A percentile compares a stretch with the other conserved stretches of the same genome.
Conservation (phyloP, 768 basidiomycete genomes). For the Lactifluus pinguis region DNA sequence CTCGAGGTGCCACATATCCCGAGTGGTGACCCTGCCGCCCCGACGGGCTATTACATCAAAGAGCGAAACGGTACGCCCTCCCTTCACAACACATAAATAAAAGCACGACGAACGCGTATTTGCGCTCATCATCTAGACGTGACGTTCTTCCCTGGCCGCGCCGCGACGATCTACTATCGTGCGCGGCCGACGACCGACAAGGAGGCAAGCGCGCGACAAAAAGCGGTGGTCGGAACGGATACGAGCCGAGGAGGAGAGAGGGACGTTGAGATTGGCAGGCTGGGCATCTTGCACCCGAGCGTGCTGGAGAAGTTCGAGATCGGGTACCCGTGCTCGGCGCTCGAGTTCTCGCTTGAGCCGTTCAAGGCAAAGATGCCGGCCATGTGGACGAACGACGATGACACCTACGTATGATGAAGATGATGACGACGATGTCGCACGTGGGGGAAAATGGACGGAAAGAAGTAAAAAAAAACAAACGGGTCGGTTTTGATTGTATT, state of each 20-base stretch:
- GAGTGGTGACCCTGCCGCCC: constrained; percentile 43
- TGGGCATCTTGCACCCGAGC: constrained; percentile 89
- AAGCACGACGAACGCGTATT: no score
- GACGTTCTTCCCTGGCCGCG: constrained; percentile 92
- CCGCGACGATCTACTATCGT: constrained; percentile 87
- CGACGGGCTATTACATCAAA: constrained; percentile 85
- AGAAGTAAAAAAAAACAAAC: not conserved
- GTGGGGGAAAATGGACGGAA: not conserved
- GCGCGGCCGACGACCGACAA: constrained; percentile 26
- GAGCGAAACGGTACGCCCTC: constrained; percentile 57
- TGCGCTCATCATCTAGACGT: constrained; percentile 47
- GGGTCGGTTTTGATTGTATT: not conserved
- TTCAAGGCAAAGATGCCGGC: constrained; percentile 68
- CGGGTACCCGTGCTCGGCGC: constrained; percentile 84
- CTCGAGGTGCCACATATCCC: constrained; percentile 80
- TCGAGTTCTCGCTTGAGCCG: constrained; percentile 94
- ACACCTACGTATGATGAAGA: no score
- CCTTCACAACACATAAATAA: no score
- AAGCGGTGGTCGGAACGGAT: no score
- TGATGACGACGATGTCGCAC: not conserved
- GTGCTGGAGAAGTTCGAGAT: constrained; percentile 94
- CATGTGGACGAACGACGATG: constrained; percentile 46
- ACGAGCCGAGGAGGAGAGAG: no score
- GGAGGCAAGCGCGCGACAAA: not conserved
- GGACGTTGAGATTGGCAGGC: constrained; percentile 75